Evolutionary conservation across 805 yeast species (phyloP), one percentile per base, ranked within the genome.

Genomic region (Pichia sporocuriosa): DNA sequence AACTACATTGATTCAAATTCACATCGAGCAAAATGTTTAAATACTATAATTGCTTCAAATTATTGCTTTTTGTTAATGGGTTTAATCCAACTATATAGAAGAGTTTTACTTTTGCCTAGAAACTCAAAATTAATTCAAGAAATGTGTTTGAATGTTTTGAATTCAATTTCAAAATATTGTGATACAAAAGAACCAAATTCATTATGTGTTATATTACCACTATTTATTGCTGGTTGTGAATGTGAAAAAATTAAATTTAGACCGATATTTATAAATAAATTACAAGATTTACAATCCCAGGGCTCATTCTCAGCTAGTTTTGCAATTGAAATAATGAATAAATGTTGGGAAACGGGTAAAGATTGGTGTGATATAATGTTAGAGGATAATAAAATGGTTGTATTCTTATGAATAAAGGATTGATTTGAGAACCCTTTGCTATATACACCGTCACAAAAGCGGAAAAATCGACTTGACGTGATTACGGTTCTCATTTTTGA

Each of bases 171-270:
- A 27, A 51, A 58, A 0, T 57, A 67, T 40, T 66, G 79, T 7
- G 72, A 68, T 16, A 60, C 68, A 6, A 63, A 67, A 9, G 62
- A 75, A 2, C 68, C 77, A 0, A 75, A 77, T 5, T 80, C 77
- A 43, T 60, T 76, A 4, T 76, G 83, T 53, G 58, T 77, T 37
- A 63, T 76, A 6, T 73, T 78, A 43, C 75, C 79, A 16, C 58
- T 70, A 4, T 75, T 79, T 47, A 67, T 78, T 23, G 75, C 79
- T 19, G 85, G 76, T 16, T 75, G 81, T 56, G 85, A 79, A 48
- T 67, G 72, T 7, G 47, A 63, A 12, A 67, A 72, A 42, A 56
- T 56, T 1, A 49, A 49, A 2, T 51, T 58, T 41, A 54, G 75
- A 24, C 49, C 53, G n/a, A 58, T 67, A 21, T 70, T 69, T 46